Evolutionary conservation across 2,329 filamentous ascomycete species (phyloP), one percentile per base, ranked within the genome.

Genomic region (Aspergillus thermomutatus): DNA sequence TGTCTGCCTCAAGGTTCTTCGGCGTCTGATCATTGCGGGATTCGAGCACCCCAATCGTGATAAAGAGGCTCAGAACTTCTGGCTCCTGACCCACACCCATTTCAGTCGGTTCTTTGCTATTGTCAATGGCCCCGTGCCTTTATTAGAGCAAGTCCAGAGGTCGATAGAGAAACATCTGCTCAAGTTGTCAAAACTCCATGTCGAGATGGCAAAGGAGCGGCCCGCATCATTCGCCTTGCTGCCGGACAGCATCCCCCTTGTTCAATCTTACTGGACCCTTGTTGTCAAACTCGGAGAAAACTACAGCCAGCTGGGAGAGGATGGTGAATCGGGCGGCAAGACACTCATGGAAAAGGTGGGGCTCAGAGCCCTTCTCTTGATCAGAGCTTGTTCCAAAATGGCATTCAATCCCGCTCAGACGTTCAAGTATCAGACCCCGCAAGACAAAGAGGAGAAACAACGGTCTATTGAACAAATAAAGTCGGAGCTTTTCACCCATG

Each of bases 131-230:
- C 81, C 85, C 50, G 81, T 80, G n/a, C 75, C 83, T 2, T 75
- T 87, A 1, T 72, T 79, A 1, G 70, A 76, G 3, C 73, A 77
- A 3, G 82, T 86, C 25, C 83, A 84, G 57, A 83, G 82, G 37
- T 69, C 88, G 25, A 78, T 96, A n/a, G 89, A 90, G 62, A 95
- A 92, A 69, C 92, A 97, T 69, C 79, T 96, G 2, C 77, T 97
- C 45, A 92, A 97, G 69, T 87, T 97, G 50, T 87, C 92, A 3
- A 99, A 97, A 74, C 79, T 99, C 3, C 94, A 97, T 70, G 82
- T 95, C 41, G 87, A 91, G 55, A 93, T 97, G 87, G 86, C 91
- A 1, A 85, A 85, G 50, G 77, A 81, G 4, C 92, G 96, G 70
- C 87, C 92, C 1, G 87, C 89, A 3, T 90, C 91, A 54, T 97